A percentile compares a stretch with the other conserved stretches of the same genome.
Evolutionary conservation across 345 rosid species (phyloP).

Genomic region (Cardamine resedifolia): DNA sequence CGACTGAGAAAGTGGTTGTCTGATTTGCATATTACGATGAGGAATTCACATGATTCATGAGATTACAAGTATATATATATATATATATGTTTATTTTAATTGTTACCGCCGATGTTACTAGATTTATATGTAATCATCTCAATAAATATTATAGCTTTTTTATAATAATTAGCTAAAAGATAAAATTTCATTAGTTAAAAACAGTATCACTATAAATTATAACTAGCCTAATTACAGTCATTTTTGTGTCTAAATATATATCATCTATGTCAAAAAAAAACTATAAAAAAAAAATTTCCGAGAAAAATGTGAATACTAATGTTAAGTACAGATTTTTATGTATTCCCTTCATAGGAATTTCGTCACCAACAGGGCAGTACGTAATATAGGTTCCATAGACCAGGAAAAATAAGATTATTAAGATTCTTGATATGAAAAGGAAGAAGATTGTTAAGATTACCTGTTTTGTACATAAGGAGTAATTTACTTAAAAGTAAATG

Average conservation of each 20-base stretch:
- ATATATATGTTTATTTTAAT: too few relatives aligned
- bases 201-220: not conserved
- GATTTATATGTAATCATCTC: not conserved
- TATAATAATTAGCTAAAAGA: not conserved
- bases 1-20: slow-evolving; percentile 8
- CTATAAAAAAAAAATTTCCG: not conserved
- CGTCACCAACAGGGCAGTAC: not conserved
- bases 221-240: not conserved
- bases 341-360: not conserved
- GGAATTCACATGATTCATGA: not conserved
- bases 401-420: not conserved
- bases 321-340: not conserved
- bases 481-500: not conserved
- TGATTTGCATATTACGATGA: slow-evolving; percentile 20
- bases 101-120: not conserved
- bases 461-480: not conserved
- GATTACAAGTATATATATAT: not conserved
- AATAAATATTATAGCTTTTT: not conserved
- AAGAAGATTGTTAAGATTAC: not conserved
- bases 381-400: not conserved
- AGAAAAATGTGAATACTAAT: not conserved
- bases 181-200: not conserved
- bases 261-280: not conserved
- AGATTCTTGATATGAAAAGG: too few relatives aligned
- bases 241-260: not conserved